These are phyloP conservation scores for Heterobasidion parviporum DNA, from an alignment of 1,284 basidiomycete species.

Conservation along the genomic window DNA sequence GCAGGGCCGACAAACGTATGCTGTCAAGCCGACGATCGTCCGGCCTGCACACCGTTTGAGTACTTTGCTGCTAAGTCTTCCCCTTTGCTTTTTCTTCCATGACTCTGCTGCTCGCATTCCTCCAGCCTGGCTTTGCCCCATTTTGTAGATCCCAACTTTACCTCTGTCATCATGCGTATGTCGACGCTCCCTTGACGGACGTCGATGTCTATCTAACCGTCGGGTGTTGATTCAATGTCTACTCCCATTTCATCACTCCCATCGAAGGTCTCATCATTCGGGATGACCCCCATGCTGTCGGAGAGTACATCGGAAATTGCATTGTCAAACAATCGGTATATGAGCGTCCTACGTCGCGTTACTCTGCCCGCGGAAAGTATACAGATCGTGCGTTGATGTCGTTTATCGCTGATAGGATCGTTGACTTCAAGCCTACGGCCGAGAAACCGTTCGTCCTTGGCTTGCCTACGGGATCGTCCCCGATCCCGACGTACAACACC, in stretches of 20 bases:
- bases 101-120: neutral
- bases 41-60: neutral
- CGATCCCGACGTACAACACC: conserved; percentile 81
- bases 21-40: neutral
- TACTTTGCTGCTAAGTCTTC: neutral
- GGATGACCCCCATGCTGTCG: conserved; percentile 58
- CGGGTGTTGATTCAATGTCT: no score
- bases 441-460: conserved; percentile 80
- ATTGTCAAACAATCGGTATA: conserved; percentile 61
- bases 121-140: no score
- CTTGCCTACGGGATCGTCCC: conserved; percentile 81
- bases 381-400: neutral
- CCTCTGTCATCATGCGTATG: neutral
- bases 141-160: no score
- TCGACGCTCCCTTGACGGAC: neutral
- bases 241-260: no score
- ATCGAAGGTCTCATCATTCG: conserved; percentile 76
- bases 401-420: conserved; percentile 41
- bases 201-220: no score
- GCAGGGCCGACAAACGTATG: neutral
- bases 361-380: neutral
- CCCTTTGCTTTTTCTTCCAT: neutral
- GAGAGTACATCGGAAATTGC: conserved; percentile 75
- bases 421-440: conserved; percentile 64
- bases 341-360: neutral